Percentiles rank a stretch among this genome's conserved stretches.
Evolutionary conservation across 2,329 filamentous ascomycete genomes (phyloP).

Genomic region (Pseudocercospora vitis): DNA sequence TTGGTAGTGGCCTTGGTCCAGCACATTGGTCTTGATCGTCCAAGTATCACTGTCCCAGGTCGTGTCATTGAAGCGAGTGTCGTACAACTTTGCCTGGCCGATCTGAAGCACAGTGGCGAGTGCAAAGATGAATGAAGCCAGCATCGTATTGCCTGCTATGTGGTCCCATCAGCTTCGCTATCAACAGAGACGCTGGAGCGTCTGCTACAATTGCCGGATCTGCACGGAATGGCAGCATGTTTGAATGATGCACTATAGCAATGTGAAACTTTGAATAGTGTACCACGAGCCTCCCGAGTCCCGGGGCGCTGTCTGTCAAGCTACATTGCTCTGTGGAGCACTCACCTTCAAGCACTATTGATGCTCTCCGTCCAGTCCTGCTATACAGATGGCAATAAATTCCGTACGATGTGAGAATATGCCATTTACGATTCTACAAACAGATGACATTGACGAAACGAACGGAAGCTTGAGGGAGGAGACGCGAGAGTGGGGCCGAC

Average conservation of each 20-base stretch:
- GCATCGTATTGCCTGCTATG: background rate
- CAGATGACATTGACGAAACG: constrained; percentile 5
- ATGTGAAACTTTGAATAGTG: background rate
- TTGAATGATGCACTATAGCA: constrained; percentile 1
- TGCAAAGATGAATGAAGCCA: background rate
- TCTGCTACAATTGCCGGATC: background rate
- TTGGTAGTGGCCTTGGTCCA: constrained; percentile 61
- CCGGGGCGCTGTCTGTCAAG: background rate
- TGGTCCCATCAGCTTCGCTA: background rate
- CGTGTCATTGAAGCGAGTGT: constrained; percentile 54
- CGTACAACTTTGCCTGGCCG: constrained; percentile 39
- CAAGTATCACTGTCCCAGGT: constrained; percentile 62
- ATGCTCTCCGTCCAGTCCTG: too few relatives aligned
- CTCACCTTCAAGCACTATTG: too few relatives aligned
- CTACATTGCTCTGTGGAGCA: background rate
- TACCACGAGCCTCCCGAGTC: background rate
- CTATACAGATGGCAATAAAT: too few relatives aligned
- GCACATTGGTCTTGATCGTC: constrained; percentile 53
- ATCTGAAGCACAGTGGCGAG: background rate
- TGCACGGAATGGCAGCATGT: background rate
- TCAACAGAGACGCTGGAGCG: background rate
- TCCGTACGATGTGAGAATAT: too few relatives aligned
- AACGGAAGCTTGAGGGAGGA: background rate
- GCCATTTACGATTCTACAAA: constrained; percentile 3
- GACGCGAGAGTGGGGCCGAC: background rate